These are phyloP conservation scores for Beauveria pseudobassiana DNA, from an alignment of 2,329 filamentous ascomycete genomes.

Conservation along the genomic window DNA sequence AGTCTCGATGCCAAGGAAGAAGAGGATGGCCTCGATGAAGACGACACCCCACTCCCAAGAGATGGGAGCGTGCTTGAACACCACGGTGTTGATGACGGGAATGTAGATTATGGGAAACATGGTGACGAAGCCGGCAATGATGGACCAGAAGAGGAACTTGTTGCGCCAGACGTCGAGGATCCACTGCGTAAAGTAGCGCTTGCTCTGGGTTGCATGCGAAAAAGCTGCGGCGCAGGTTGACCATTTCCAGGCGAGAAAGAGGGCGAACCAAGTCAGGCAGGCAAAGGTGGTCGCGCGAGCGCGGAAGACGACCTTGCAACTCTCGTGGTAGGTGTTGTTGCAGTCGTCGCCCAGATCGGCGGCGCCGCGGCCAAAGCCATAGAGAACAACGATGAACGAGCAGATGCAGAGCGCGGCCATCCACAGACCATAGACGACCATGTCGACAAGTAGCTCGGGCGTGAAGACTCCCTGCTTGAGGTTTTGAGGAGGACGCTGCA, in stretches of 20 bases:
- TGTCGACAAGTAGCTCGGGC: constrained; percentile 55
- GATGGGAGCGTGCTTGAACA: constrained; percentile 52
- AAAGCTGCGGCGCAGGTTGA: constrained; percentile 61
- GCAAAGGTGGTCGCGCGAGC: constrained; percentile 66
- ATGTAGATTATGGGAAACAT: constrained; percentile 49
- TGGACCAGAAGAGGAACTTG: constrained; percentile 59
- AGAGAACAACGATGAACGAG: constrained; percentile 46
- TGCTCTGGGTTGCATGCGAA: constrained; percentile 63
- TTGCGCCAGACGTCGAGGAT: constrained; percentile 61
- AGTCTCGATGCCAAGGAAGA: constrained; percentile 48
- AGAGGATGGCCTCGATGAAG: constrained; percentile 45
- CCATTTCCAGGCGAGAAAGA: constrained; percentile 71
- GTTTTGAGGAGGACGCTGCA: constrained; percentile 60
- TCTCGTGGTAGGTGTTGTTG: constrained; percentile 45
- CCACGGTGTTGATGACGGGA: constrained; percentile 46
- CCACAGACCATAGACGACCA: constrained; percentile 60
- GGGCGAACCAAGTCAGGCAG: constrained; percentile 64
- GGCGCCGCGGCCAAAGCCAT: constrained; percentile 36
- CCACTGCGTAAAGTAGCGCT: constrained; percentile 57
- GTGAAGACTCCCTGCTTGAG: constrained; percentile 53
- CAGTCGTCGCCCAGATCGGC: constrained; percentile 50
- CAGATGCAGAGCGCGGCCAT: constrained; percentile 52
- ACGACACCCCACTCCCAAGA: constrained; percentile 56
- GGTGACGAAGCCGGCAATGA: constrained; percentile 37
- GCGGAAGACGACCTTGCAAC: constrained; percentile 56